phyloP scores from a whole-genome alignment of 75 land plant genomes.

The Cupressus sempervirens region DNA sequence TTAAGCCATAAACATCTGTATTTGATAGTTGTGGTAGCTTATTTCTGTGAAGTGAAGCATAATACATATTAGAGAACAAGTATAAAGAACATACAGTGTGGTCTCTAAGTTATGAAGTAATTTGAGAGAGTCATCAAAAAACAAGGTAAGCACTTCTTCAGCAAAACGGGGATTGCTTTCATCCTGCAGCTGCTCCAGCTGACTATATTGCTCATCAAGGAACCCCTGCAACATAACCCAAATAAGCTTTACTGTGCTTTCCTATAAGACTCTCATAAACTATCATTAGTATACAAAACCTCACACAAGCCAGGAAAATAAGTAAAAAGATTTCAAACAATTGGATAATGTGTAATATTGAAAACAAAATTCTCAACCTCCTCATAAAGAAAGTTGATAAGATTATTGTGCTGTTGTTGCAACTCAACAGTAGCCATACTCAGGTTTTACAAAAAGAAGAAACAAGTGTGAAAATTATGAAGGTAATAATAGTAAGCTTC shows the following conservation, averaged over 20 bases:
- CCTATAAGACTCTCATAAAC: not conserved
- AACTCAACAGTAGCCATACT: not conserved
- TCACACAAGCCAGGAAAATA: not conserved
- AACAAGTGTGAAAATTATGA: too few species aligned
- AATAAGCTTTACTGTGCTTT: not conserved
- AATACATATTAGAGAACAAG: not conserved
- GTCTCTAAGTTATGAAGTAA: slow-evolving; percentile 46
- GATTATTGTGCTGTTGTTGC: not conserved
- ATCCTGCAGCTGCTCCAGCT: slow-evolving; percentile 74
- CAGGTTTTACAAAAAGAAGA: not conserved
- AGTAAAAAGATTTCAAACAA: not conserved
- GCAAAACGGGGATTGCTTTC: slow-evolving; percentile 72
- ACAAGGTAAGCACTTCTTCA: slow-evolving; percentile 66
- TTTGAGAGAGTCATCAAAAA: slow-evolving; percentile 56
- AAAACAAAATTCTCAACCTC: not conserved
- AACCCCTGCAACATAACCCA: slow-evolving; percentile 46
- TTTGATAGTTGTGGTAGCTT: too few species aligned
- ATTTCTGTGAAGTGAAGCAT: too few species aligned
- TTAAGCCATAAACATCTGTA: not conserved
- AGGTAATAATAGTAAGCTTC: not conserved
- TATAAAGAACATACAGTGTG: slow-evolving; percentile 48
- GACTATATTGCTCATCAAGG: slow-evolving; percentile 70
- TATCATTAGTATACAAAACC: not conserved
- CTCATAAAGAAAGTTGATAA: not conserved
- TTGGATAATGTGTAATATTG: not conserved